phyloP scores from a whole-genome alignment of 179 eudicot species.

The Silene vulgaris region DNA sequence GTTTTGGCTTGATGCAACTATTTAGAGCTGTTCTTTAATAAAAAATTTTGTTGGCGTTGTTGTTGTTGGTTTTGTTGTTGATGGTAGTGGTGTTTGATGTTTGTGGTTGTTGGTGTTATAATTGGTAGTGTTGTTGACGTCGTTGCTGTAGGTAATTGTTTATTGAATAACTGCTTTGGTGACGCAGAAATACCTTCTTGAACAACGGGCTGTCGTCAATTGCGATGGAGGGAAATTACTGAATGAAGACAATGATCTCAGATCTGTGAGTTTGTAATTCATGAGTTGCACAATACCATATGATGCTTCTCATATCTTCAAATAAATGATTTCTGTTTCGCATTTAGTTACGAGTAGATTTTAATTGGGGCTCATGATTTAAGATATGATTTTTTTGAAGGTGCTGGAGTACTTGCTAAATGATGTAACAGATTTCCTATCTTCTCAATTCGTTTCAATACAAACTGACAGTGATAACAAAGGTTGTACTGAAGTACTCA shows the following conservation, averaged over 20 bases:
- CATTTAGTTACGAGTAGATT: neutral
- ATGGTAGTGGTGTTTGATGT: too few relatives aligned
- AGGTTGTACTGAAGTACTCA: slow-evolving; percentile 56
- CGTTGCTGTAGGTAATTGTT: neutral
- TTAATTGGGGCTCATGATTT: slow-evolving; percentile 10
- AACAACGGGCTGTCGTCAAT: slow-evolving; percentile 72
- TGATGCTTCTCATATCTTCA: neutral
- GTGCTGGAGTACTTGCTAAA: slow-evolving; percentile 77
- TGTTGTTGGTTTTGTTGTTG: too few relatives aligned
- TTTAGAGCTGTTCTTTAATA: neutral
- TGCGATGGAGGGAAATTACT: slow-evolving; percentile 78
- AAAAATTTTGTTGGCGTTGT: neutral
- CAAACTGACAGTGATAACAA: slow-evolving; percentile 31
- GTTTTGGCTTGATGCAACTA: neutral
- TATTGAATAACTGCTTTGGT: slow-evolving; percentile 11
- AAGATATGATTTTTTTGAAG: slow-evolving; percentile 34
- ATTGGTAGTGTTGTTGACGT: neutral
- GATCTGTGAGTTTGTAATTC: slow-evolving; percentile 56
- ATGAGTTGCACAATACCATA: neutral
- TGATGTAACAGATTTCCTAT: slow-evolving; percentile 71
- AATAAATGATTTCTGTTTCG: neutral
- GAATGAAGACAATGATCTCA: slow-evolving; percentile 84
- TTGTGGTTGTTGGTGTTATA: too few relatives aligned
- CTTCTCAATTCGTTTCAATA: slow-evolving; percentile 37
- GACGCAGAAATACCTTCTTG: slow-evolving; percentile 78